Evolutionary conservation across 768 basidiomycete genomes (phyloP), one percentile per base, ranked within the genome.

Genomic region (Lentinula lateritia): DNA sequence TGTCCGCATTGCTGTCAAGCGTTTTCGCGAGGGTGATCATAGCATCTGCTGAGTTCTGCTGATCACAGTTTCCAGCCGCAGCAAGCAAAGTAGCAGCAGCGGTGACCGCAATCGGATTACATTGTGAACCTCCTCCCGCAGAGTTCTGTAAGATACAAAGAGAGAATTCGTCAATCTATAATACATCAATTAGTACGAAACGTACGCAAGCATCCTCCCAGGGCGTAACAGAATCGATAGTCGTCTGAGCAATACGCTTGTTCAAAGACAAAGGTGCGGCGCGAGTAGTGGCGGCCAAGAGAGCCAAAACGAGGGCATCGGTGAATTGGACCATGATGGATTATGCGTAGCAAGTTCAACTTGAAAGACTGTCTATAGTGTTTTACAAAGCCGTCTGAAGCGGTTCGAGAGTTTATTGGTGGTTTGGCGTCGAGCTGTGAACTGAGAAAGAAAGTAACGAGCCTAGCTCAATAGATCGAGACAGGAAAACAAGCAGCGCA

Each of bases 51-150:
- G 82, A 74, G 64, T 85, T 67, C 64, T 86, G 84, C 68, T 86
- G 84, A 1, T 55, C 52, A 16, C 52, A 62, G 54, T 28, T 28
- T 16, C 45, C 45, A 0, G 80, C 73, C 5, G 75, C 83, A 38
- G 83, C 83, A n/a, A 89, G 81, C 46, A 90, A 81, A 12, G 85
- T 84, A 42, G 66, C 65, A 66, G 87, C 85, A 0, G 86, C 80
- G 1, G 74, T 75, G 28, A 87, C 76, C 3, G 86, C 80, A 45
- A 83, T 67, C 5, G 80, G 73, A 68, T 85, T 88, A 71, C 88
- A 89, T 65, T 80, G 71, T n/a, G 73, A 57, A 15, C 66, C 83
- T 46, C 87, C 88, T 43, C 82, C 83, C 6, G 86, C 87, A 12
- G 78, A 73, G 42, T 72, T 55, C 85, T 87, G 67, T 32, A 52